Evolutionary conservation across 345 rosid genomes (phyloP).

Genomic region (Mercurialis annua): DNA sequence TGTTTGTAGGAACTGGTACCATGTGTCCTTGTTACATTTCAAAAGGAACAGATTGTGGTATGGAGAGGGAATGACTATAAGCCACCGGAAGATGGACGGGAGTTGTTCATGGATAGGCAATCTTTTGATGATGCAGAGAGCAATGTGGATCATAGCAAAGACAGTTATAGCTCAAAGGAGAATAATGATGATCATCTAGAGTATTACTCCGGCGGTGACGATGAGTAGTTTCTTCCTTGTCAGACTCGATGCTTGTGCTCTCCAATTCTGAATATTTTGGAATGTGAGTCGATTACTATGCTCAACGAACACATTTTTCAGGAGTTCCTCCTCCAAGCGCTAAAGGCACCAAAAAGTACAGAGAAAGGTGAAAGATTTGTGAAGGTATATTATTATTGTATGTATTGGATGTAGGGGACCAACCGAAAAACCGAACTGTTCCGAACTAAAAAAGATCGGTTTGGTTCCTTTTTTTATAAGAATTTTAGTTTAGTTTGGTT

Average conservation of each 20-base stretch:
- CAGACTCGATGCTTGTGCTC: background rate
- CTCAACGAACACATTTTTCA: too few species aligned
- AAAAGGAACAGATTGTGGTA: slow-evolving; percentile 83
- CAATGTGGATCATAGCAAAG: background rate
- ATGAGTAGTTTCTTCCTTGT: slow-evolving; percentile 9
- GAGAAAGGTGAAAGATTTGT: background rate
- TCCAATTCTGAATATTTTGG: background rate
- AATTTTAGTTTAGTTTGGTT: too few species aligned
- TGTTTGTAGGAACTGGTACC: slow-evolving; percentile 91
- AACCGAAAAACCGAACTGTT: too few species aligned
- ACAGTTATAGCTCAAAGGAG: slow-evolving; percentile 15
- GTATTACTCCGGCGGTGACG: slow-evolving; percentile 6
- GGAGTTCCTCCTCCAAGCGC: too few species aligned
- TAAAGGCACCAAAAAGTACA: background rate
- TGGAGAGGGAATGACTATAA: slow-evolving; percentile 76
- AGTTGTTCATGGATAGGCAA: slow-evolving; percentile 29
- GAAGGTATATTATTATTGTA: too few species aligned
- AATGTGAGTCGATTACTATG: background rate
- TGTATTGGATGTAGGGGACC: too few species aligned
- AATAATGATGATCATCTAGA: background rate
- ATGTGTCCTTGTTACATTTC: slow-evolving; percentile 80
- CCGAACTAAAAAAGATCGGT: too few species aligned
- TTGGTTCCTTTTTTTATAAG: too few species aligned
- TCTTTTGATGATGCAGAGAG: slow-evolving; percentile 23
- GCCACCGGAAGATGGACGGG: slow-evolving; percentile 47